Evolutionary conservation across 257 asterid species (phyloP).

Genomic region (Solanum corneliomulleri): DNA sequence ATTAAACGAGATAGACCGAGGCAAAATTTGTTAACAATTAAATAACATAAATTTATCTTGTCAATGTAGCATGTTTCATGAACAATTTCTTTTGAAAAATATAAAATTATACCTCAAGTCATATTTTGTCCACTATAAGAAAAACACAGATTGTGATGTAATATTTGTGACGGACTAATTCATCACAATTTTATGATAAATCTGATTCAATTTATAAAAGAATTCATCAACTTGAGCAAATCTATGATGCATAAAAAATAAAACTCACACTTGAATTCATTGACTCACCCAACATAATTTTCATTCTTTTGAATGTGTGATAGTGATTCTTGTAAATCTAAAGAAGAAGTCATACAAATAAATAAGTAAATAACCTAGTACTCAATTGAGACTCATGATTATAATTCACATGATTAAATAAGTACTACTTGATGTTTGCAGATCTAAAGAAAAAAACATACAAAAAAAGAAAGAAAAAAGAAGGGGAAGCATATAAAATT

Average conservation of each 20-base stretch:
- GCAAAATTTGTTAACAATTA: not conserved
- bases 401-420: not conserved
- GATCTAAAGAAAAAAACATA: not conserved
- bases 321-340: not conserved
- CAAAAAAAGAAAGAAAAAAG: not conserved
- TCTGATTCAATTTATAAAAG: not conserved
- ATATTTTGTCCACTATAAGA: not conserved
- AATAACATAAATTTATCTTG: not conserved
- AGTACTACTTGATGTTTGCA: not conserved
- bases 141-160: not conserved
- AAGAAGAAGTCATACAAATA: not conserved
- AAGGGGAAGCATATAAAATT: not conserved
- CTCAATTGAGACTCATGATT: not conserved
- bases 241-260: not conserved
- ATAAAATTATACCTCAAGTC: not conserved
- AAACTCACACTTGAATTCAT: not conserved
- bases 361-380: not conserved
- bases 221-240: not conserved
- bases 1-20: not conserved
- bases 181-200: not conserved
- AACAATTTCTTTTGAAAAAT: not conserved
- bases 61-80: not conserved
- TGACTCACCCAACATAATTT: not conserved
- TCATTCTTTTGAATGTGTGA: not conserved
- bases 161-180: not conserved